A percentile compares a stretch with the other conserved stretches of the same genome.
phyloP scores from a whole-genome alignment of 768 basidiomycete genomes.

The Brasilioporus rufonigricans region DNA sequence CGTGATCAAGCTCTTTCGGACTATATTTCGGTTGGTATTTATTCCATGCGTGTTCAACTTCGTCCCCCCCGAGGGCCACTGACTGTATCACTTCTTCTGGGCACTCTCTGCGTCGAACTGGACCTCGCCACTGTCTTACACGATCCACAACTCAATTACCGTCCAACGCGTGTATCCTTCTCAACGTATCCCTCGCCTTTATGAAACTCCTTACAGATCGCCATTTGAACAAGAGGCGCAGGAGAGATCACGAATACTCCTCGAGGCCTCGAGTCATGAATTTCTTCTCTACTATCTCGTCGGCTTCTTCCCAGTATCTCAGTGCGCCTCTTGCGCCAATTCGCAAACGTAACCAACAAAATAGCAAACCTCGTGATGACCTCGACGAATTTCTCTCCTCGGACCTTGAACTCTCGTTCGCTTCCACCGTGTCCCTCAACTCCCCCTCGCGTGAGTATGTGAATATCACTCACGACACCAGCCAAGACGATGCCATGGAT shows the following conservation, averaged over 20 bases:
- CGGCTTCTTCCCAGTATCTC: slow-evolving; percentile 46
- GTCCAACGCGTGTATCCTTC: slow-evolving; percentile 1
- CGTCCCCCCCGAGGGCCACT: slow-evolving; percentile 7
- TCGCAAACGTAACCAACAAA: slow-evolving; percentile 46
- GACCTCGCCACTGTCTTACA: slow-evolving; percentile 12
- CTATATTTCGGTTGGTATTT: slow-evolving; percentile 28
- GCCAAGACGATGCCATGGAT: slow-evolving; percentile 69
- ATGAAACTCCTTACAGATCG: slow-evolving; percentile 42
- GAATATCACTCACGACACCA: slow-evolving; percentile 46
- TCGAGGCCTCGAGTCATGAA: slow-evolving; percentile 47
- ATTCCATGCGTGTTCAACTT: slow-evolving; percentile 22
- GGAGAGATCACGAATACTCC: slow-evolving; percentile 34
- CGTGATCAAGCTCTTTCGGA: slow-evolving; percentile 22
- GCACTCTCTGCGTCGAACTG: not conserved
- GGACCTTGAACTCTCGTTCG: slow-evolving; percentile 82
- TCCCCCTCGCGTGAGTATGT: slow-evolving; percentile 57
- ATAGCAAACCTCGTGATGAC: slow-evolving; percentile 45
- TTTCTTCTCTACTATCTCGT: slow-evolving; percentile 43
- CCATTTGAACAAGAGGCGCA: slow-evolving; percentile 46
- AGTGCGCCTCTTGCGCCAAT: slow-evolving; percentile 37
- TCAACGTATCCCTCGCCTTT: slow-evolving; percentile 32
- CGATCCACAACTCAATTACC: slow-evolving; percentile 12
- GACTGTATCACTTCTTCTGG: slow-evolving; percentile 9
- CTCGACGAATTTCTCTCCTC: slow-evolving; percentile 67
- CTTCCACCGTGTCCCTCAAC: slow-evolving; percentile 76